These are phyloP conservation scores for Salix suchowensis DNA, from an alignment of 345 rosid species.

Conservation along the genomic window DNA sequence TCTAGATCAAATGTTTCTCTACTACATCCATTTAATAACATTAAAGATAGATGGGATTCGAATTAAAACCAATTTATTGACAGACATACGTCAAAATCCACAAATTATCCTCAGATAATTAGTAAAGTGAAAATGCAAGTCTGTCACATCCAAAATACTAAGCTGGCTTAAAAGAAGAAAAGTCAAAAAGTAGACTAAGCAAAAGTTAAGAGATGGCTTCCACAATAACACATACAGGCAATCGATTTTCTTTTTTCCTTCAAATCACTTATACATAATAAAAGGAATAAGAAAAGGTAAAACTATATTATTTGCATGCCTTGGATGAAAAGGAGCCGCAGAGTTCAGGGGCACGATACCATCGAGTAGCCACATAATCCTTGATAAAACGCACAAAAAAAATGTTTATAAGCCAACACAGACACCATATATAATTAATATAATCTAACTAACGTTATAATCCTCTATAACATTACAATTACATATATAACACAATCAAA, in stretches of 20 bases:
- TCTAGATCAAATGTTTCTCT: neutral
- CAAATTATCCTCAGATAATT: neutral
- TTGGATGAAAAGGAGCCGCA: conserved; percentile 94
- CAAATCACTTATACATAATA: neutral
- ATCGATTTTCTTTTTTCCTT: neutral
- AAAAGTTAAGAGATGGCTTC: neutral
- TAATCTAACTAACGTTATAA: neutral
- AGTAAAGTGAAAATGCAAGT: neutral
- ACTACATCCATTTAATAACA: neutral
- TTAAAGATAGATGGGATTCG: neutral
- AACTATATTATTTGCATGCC: conserved; percentile 33
- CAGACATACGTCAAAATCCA: neutral
- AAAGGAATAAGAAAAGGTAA: neutral
- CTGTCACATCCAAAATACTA: neutral
- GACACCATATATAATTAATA: conserved; percentile 20
- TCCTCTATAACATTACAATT: neutral
- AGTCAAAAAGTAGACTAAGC: neutral
- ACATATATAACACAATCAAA: neutral
- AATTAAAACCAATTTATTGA: neutral
- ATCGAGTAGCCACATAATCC: conserved; percentile 99
- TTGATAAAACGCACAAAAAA: conserved; percentile 34
- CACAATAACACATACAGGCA: neutral
- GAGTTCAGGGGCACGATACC: conserved; percentile 99
- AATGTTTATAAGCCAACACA: neutral
- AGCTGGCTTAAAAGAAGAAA: neutral